These are phyloP conservation scores for Melampsora abietis-canadensis DNA, from an alignment of 1,284 basidiomycete species.

Conservation along the genomic window DNA sequence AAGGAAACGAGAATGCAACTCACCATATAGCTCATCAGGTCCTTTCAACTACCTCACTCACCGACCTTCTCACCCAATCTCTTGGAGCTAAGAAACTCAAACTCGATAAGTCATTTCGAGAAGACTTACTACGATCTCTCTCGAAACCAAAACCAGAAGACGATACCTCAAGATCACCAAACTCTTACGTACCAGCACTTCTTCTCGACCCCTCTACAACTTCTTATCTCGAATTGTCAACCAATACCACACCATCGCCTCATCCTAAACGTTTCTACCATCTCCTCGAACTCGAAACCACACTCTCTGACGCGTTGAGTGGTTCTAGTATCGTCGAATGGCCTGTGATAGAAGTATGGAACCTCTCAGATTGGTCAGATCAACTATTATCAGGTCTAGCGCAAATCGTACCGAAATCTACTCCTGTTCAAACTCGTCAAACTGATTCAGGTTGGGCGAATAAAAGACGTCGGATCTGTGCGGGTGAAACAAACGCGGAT, in stretches of 20 bases:
- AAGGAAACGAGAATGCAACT: background rate
- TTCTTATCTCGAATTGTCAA: too few relatives aligned
- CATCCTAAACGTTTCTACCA: background rate
- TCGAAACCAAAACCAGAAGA: background rate
- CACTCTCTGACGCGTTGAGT: conserved; percentile 3
- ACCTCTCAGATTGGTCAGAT: background rate
- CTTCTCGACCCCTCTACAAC: background rate
- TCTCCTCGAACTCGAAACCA: conserved; percentile 11
- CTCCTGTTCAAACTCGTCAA: background rate
- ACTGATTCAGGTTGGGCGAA: conserved; percentile 6
- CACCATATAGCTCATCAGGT: conserved; percentile 30
- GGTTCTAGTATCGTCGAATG: conserved; percentile 31
- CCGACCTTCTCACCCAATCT: conserved; percentile 18
- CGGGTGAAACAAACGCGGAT: background rate
- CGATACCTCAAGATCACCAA: background rate
- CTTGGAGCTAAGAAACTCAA: conserved; percentile 29
- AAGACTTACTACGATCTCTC: background rate
- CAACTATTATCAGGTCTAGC: conserved; percentile 14
- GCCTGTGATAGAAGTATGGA: conserved; percentile 39
- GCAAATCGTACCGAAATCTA: background rate
- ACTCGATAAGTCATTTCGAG: background rate
- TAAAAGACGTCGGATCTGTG: background rate
- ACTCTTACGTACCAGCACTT: background rate
- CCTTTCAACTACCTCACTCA: conserved; percentile 12
- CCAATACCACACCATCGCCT: background rate